Conservation (phyloP, 2,329 filamentous ascomycete species). For the Tolypocladium capitatum region DNA sequence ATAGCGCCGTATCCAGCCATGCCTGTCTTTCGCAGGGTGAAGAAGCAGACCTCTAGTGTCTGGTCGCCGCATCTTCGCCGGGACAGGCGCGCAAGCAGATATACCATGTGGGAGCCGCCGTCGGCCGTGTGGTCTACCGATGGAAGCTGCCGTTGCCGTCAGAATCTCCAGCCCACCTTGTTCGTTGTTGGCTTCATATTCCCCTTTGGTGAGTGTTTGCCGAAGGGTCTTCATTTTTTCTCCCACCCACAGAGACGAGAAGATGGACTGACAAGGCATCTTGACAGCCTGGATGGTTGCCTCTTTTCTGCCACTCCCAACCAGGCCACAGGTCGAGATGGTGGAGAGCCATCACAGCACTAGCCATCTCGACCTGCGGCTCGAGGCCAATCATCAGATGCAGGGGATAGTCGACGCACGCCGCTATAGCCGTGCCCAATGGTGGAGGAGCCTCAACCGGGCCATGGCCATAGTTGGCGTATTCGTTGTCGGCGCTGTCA, state of each 20-base stretch:
- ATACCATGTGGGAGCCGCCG: conserved; percentile 61
- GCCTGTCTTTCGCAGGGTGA: conserved; percentile 15
- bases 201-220: conserved; percentile 47
- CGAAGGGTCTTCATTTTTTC: background rate
- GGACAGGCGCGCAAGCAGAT: conserved; percentile 45
- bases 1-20: conserved; percentile 23
- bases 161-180: conserved; percentile 61
- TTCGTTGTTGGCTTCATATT: conserved; percentile 70
- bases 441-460: conserved; percentile 48
- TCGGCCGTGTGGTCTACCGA: conserved; percentile 52
- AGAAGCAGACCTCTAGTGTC: conserved; percentile 44
- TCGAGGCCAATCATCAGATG: conserved; percentile 20
- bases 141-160: conserved; percentile 46
- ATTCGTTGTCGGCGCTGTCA: conserved; percentile 37
- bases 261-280: background rate
- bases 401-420: conserved; percentile 27
- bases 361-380: conserved; percentile 24
- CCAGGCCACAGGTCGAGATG: conserved; percentile 38
- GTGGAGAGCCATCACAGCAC: conserved; percentile 31
- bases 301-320: conserved; percentile 58
- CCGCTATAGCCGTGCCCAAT: conserved; percentile 37
- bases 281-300: conserved; percentile 64
- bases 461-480: conserved; percentile 44
- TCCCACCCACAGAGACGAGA: background rate
- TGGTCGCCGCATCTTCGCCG: conserved; percentile 62